Percentiles rank a stretch among this genome's conserved stretches.
Evolutionary conservation across 305 asterid species (phyloP).

Genomic region (Rubia tinctorum): DNA sequence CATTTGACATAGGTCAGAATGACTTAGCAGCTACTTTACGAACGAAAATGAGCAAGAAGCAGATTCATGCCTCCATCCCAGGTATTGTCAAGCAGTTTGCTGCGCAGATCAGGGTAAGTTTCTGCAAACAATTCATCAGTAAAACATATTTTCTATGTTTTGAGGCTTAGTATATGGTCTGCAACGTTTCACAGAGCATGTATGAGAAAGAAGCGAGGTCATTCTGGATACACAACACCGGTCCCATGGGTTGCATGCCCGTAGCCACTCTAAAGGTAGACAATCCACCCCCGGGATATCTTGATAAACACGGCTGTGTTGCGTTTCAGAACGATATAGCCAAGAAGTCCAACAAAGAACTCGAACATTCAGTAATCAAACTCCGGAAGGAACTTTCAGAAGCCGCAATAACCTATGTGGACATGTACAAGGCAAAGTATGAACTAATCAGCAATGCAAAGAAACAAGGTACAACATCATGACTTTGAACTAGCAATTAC

Average conservation of each 20-base stretch:
- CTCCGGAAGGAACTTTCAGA: slow-evolving; percentile 9
- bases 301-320: slow-evolving; percentile 28
- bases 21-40: slow-evolving; percentile 53
- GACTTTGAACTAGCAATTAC: not conserved
- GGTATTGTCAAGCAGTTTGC: slow-evolving; percentile 34
- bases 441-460: slow-evolving; percentile 10
- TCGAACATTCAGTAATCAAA: slow-evolving; percentile 12
- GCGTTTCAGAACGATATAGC: slow-evolving; percentile 24
- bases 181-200: slow-evolving; percentile 17
- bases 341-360: slow-evolving; percentile 27
- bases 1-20: slow-evolving; percentile 80
- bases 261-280: slow-evolving; percentile 13
- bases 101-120: slow-evolving; percentile 49
- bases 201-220: slow-evolving; percentile 26
- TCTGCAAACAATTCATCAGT: not conserved
- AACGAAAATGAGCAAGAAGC: slow-evolving; percentile 26
- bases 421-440: slow-evolving; percentile 12
- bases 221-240: slow-evolving; percentile 36
- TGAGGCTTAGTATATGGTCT: not conserved
- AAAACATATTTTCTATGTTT: not conserved
- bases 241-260: slow-evolving; percentile 36
- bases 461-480: slow-evolving; percentile 1
- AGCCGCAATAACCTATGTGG: slow-evolving; percentile 12
- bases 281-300: slow-evolving; percentile 9
- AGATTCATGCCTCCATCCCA: slow-evolving; percentile 42